Percentiles rank a stretch among this genome's conserved stretches.
These are phyloP conservation scores for Apiospora arundinis DNA, from an alignment of 2,329 filamentous ascomycete species.

Conservation along the genomic window DNA sequence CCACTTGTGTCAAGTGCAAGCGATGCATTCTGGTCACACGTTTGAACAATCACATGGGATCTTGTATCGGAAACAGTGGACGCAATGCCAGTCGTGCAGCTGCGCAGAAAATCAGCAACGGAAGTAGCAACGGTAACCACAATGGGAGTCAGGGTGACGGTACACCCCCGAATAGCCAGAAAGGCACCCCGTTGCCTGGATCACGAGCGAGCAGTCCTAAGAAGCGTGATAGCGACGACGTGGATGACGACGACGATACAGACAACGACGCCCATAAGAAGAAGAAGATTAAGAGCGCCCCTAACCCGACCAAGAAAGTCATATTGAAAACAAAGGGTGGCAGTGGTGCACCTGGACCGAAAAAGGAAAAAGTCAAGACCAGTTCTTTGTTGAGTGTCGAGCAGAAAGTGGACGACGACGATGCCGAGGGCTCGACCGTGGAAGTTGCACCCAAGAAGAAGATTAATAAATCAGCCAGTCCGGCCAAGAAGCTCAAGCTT, in stretches of 20 bases:
- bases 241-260: constrained; percentile 60
- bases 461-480: constrained; percentile 47
- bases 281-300: constrained; percentile 60
- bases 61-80: constrained; percentile 70
- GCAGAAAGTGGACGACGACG: constrained; percentile 48
- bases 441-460: constrained; percentile 52
- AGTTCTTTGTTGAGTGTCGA: constrained; percentile 57
- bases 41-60: constrained; percentile 72
- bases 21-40: constrained; percentile 69
- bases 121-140: constrained; percentile 47
- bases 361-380: constrained; percentile 63
- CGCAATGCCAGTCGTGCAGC: constrained; percentile 67
- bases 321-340: constrained; percentile 58
- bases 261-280: constrained; percentile 60
- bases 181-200: constrained; percentile 63
- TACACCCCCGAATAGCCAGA: constrained; percentile 68
- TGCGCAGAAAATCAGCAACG: constrained; percentile 68
- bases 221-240: constrained; percentile 62
- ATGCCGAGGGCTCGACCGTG: constrained; percentile 45
- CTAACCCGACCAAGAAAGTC: constrained; percentile 57
- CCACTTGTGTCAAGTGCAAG: constrained; percentile 72
- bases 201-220: constrained; percentile 61
- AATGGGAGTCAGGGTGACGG: constrained; percentile 57
- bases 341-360: constrained; percentile 40
- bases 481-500: constrained; percentile 53